Evolutionary conservation across 2,329 filamentous ascomycete species (phyloP).

Genomic region (Penicillium brevicompactum): DNA sequence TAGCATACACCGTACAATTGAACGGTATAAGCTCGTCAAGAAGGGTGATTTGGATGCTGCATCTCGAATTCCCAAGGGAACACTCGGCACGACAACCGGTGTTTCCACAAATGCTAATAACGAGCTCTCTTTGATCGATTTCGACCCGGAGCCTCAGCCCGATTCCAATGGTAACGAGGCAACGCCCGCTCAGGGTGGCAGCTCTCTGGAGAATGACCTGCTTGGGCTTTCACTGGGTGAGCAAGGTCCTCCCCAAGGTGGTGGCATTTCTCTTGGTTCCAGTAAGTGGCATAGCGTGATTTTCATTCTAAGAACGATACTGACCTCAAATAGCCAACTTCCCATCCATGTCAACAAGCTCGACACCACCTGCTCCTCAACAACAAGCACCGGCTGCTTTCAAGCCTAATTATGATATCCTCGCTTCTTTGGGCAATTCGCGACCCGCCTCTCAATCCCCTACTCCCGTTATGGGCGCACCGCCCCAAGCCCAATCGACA

Average conservation of each 20-base stretch:
- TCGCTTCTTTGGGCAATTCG: constrained; percentile 54
- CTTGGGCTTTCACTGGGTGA: constrained; percentile 83
- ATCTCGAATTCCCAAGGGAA: constrained; percentile 79
- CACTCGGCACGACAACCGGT: constrained; percentile 67
- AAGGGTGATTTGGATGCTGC: constrained; percentile 88
- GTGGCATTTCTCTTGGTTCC: constrained; percentile 76
- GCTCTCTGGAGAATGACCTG: constrained; percentile 83
- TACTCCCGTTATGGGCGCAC: constrained; percentile 50
- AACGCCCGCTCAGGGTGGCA: constrained; percentile 54
- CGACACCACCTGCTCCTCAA: constrained; percentile 26
- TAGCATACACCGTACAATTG: constrained; percentile 95
- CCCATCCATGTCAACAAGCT: constrained; percentile 36
- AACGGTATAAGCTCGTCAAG: constrained; percentile 93
- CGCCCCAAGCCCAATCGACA: constrained; percentile 30
- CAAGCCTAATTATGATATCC: constrained; percentile 60
- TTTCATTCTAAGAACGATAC: not conserved
- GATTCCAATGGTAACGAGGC: constrained; percentile 49
- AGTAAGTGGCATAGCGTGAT: constrained; percentile 48
- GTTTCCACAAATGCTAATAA: constrained; percentile 68
- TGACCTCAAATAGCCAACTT: constrained; percentile 30
- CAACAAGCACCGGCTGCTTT: constrained; percentile 49
- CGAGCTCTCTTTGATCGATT: constrained; percentile 92
- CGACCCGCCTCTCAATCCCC: constrained; percentile 51
- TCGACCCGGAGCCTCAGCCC: constrained; percentile 60
- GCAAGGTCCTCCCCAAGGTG: constrained; percentile 69